Evolutionary conservation across 345 rosid species (phyloP), one percentile per base, ranked within the genome.

Genomic region (Punica granatum): DNA sequence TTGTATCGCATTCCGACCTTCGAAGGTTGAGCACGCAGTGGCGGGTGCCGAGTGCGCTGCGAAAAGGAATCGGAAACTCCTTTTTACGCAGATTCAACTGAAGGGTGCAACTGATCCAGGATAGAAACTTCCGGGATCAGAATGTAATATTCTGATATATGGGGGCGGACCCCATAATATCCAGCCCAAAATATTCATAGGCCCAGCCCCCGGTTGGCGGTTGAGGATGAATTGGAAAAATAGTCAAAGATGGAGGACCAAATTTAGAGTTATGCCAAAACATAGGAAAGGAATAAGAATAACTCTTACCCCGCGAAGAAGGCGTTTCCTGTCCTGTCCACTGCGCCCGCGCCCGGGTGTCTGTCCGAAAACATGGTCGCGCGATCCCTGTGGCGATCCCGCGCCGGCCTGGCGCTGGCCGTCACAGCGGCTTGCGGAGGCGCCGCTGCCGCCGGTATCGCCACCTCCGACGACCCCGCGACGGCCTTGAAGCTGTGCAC

Each of bases 381-480:
- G 73, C 85, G 96, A 75, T 88, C 84, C 14, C 36, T 86, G 30
- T 89, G 85, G 96, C 83, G 95, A 64, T 63, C 84, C 64, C 77
- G 90, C 14, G 53, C 81, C 35, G 88, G 77, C 76, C 87, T 80
- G 72, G 80, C 76, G 28, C 3, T 66, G 0, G 78, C 82, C n/a
- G 71, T 85, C 62, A 68, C 92, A 23, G 88, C 97, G 35, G 49
- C 87, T n/a, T 76, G 85, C 5, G 72, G 80, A 42, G 97, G 97
- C 19, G 85, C 82, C 16, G 87, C 74, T 41, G 83, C 84, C 5
- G 94, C 95, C 33, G 66, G 82, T 60, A 64, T 86, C 21, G 85
- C 92, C 58, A 75, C 86, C 36, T 84, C 97, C 49, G 96, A 88
- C 7, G 88, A 95, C 43, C 98, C 97, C 2, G 81, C 89, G 1